phyloP scores from a whole-genome alignment of 768 basidiomycete genomes.

The Boletus rufocinnamomeus region DNA sequence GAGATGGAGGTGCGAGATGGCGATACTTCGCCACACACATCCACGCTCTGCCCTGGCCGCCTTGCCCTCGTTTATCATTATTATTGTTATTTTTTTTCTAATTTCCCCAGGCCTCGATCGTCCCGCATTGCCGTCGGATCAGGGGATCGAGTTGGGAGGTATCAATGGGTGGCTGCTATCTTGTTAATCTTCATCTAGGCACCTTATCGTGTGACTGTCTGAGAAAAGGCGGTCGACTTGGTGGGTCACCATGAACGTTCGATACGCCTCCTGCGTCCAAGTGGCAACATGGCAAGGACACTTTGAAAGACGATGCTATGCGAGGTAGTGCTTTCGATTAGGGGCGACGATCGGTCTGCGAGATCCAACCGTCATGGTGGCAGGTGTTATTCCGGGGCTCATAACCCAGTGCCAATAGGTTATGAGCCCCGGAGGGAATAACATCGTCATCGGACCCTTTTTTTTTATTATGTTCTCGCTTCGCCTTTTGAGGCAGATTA shows the following conservation, averaged over 20 bases:
- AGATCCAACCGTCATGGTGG: conserved; percentile 18
- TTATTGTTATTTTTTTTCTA: neutral
- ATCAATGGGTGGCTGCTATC: neutral
- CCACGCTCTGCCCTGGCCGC: neutral
- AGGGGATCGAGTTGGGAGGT: neutral
- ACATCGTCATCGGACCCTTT: conserved; percentile 11
- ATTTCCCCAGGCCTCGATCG: conserved; percentile 13
- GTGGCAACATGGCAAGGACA: neutral
- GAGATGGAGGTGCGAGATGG: conserved; percentile 4
- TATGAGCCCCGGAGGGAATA: conserved; percentile 24
- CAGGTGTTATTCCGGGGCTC: conserved; percentile 27
- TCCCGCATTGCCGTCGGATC: conserved; percentile 13
- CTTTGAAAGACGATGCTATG: neutral
- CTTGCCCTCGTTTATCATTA: neutral
- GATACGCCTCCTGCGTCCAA: neutral
- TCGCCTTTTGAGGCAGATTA: neutral
- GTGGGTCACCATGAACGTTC: conserved; percentile 19
- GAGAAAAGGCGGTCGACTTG: neutral
- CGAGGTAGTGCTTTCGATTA: neutral
- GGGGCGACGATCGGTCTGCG: conserved; percentile 1
- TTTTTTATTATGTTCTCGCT: conserved; percentile 4
- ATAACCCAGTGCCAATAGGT: conserved; percentile 21
- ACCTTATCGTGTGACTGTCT: neutral
- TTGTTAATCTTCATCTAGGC: conserved; percentile 4
- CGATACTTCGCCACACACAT: conserved; percentile 9